These are phyloP conservation scores for Penicillium sp. DNA, from an alignment of 2,329 filamentous ascomycete species.

Conservation along the genomic window DNA sequence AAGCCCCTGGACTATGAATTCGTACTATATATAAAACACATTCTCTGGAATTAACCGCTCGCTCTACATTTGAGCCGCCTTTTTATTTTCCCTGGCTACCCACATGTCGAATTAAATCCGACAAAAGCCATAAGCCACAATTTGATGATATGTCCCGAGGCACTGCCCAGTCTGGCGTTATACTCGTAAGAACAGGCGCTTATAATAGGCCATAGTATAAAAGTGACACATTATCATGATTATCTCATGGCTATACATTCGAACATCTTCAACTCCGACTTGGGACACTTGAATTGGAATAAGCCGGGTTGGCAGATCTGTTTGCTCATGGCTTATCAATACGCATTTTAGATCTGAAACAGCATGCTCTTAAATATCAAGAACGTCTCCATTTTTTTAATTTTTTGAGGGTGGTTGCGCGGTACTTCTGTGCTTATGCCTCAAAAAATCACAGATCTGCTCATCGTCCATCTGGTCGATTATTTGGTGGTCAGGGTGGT, in stretches of 20 bases:
- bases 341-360: neutral
- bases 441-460: conserved; percentile 36
- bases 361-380: neutral
- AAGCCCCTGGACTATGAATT: too few relatives aligned
- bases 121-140: too few relatives aligned
- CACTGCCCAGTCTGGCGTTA: too few relatives aligned
- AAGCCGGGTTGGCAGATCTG: too few relatives aligned
- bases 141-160: too few relatives aligned
- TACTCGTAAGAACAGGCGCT: too few relatives aligned
- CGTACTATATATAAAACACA: too few relatives aligned
- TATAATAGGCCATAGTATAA: neutral
- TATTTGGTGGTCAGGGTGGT: conserved; percentile 18
- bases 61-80: too few relatives aligned
- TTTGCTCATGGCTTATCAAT: neutral
- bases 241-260: neutral
- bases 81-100: too few relatives aligned
- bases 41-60: too few relatives aligned
- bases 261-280: neutral
- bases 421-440: conserved; percentile 33
- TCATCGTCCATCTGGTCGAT: conserved; percentile 35
- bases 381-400: neutral
- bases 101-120: too few relatives aligned
- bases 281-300: neutral
- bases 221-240: neutral
- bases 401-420: conserved; percentile 11